These are phyloP conservation scores for Capsicum chinense DNA, from an alignment of 257 asterid species.

Conservation along the genomic window DNA sequence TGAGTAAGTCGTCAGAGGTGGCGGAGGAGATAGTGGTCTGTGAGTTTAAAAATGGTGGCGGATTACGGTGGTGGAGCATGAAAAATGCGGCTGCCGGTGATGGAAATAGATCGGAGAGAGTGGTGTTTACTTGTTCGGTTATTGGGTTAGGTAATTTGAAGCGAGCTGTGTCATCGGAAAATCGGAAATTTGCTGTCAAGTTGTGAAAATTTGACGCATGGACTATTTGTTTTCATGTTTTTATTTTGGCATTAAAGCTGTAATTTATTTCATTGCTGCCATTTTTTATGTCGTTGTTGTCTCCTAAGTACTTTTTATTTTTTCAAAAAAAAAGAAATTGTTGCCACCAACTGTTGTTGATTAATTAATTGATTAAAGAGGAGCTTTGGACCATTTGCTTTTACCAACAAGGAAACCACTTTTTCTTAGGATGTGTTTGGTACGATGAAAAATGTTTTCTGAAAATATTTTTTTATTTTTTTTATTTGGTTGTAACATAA, in stretches of 20 bases:
- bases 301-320: not conserved
- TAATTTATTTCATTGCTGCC: no score
- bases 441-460: no score
- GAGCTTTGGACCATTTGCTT: not conserved
- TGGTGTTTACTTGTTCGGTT: conserved; percentile 54
- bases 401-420: not conserved
- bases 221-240: no score
- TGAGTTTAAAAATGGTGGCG: conserved; percentile 46
- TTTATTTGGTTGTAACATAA: no score
- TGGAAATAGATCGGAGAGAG: conserved; percentile 36
- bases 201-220: not conserved
- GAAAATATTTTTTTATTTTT: no score
- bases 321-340: not conserved
- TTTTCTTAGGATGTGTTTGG: no score
- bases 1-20: conserved; percentile 47
- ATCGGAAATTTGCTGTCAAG: conserved; percentile 23
- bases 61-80: conserved; percentile 72
- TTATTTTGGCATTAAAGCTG: no score
- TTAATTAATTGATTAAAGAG: not conserved
- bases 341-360: not conserved
- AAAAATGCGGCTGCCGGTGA: conserved; percentile 46
- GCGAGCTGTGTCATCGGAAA: conserved; percentile 35
- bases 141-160: conserved; percentile 58
- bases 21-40: conserved; percentile 64
- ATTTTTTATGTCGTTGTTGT: not conserved